phyloP scores from a whole-genome alignment of 108 stramenopile genomes.

The Pseudonitzschia multiseries region DNA sequence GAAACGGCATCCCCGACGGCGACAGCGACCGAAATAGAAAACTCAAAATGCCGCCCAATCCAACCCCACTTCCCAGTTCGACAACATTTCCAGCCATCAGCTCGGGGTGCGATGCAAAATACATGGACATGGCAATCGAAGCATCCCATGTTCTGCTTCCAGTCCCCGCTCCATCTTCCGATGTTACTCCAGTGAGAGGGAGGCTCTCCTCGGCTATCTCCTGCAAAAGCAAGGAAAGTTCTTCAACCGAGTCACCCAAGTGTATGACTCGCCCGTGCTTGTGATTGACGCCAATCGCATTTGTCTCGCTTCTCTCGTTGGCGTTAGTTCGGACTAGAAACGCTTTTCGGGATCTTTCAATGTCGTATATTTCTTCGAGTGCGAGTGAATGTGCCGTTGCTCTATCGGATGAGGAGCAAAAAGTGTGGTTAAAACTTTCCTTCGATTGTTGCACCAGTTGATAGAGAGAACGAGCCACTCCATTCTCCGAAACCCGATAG shows the following conservation, averaged over 20 bases:
- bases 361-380: conserved; percentile 56
- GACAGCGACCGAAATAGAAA: conserved; percentile 1
- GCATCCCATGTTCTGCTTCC: conserved; percentile 70
- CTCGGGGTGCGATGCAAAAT: conserved; percentile 38
- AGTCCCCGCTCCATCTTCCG: conserved; percentile 36
- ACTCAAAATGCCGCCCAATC: conserved; percentile 47
- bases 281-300: neutral
- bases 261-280: neutral
- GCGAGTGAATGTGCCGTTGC: conserved; percentile 7
- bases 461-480: conserved; percentile 52
- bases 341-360: conserved; percentile 40
- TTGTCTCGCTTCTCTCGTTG: conserved; percentile 2
- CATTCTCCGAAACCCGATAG: conserved; percentile 47
- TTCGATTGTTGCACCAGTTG: conserved; percentile 6
- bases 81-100: conserved; percentile 48
- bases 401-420: no score
- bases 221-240: conserved; percentile 30
- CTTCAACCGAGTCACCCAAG: neutral
- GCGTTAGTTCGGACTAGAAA: conserved; percentile 34
- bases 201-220: conserved; percentile 47
- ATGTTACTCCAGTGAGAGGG: neutral
- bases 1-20: neutral
- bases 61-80: conserved; percentile 63
- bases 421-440: neutral
- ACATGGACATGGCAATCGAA: conserved; percentile 58